Conservation (phyloP, 768 basidiomycete genomes). For the Collybiopsis luxurians region DNA sequence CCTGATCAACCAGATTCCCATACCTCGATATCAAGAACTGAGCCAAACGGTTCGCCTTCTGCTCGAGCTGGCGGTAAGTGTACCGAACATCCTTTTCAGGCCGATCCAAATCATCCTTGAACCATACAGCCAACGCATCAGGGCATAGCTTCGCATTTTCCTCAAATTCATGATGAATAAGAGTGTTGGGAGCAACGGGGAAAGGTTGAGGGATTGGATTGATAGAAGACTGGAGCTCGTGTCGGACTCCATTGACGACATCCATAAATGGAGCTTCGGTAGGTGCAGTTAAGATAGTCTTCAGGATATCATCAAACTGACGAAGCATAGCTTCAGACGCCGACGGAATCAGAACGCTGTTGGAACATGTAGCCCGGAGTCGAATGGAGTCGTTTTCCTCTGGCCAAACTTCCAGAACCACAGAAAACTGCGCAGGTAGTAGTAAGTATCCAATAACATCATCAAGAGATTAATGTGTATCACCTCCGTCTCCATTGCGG, state of each 20-base stretch:
- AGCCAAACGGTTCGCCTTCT: conserved; percentile 21
- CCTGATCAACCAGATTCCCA: conserved; percentile 6
- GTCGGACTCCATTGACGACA: not conserved
- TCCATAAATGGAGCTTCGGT: not conserved
- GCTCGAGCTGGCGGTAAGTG: conserved; percentile 22
- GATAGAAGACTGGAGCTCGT: not conserved
- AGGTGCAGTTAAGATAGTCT: not conserved
- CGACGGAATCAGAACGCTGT: conserved; percentile 6
- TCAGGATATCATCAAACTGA: conserved; percentile 4
- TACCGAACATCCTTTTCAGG: conserved; percentile 3
- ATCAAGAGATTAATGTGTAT: not conserved
- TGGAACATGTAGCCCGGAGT: conserved; percentile 6
- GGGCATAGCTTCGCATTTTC: not conserved
- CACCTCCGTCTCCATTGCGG: conserved; percentile 9
- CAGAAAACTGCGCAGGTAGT: conserved; percentile 3
- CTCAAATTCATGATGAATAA: conserved; percentile 8
- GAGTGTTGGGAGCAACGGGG: not conserved
- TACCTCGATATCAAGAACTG: not conserved
- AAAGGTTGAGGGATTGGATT: not conserved
- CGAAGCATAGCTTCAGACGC: conserved; percentile 5
- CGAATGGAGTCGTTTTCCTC: conserved; percentile 6
- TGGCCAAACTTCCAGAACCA: conserved; percentile 7
- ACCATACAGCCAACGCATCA: conserved; percentile 4
- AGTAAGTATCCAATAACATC: too few relatives aligned
- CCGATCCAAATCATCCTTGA: conserved; percentile 4